These are phyloP conservation scores for Populus deltoides DNA, from an alignment of 345 rosid genomes.

Conservation along the genomic window DNA sequence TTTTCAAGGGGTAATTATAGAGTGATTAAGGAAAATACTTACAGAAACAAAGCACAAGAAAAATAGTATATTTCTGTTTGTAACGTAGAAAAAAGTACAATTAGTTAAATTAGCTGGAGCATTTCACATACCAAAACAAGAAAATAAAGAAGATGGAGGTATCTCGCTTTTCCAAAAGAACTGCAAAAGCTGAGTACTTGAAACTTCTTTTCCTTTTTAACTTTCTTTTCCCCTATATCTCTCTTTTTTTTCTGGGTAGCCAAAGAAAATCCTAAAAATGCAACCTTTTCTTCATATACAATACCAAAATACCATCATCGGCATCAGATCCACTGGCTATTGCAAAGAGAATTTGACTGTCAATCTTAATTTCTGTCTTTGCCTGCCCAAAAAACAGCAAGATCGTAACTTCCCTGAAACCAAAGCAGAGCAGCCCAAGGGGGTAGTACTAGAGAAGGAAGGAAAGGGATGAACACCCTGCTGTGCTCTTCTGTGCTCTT, in stretches of 20 bases:
- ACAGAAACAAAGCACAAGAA: not conserved
- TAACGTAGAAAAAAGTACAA: not conserved
- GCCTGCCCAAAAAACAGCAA: not conserved
- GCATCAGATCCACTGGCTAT: constrained; percentile 7
- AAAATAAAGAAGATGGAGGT: not conserved
- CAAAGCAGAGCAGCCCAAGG: not conserved
- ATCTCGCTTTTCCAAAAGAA: not conserved
- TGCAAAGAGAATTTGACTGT: not conserved
- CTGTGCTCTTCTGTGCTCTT: not conserved
- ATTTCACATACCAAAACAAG: constrained; percentile 2
- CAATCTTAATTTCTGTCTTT: too few species aligned
- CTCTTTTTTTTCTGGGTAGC: not conserved
- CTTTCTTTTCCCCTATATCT: not conserved
- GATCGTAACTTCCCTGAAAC: not conserved
- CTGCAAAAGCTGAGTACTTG: not conserved
- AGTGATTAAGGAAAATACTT: not conserved
- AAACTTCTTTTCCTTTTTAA: not conserved
- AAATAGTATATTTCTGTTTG: not conserved
- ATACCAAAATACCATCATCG: not conserved
- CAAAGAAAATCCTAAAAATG: constrained; percentile 5
- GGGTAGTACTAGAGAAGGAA: too few species aligned
- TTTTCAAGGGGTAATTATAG: too few species aligned
- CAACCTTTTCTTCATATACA: not conserved
- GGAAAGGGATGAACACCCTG: too few species aligned
- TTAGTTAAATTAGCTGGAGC: not conserved